A percentile compares a stretch with the other conserved stretches of the same genome.
Conservation (phyloP, 148 eudicot genomes). For the Camellia granthamiana region DNA sequence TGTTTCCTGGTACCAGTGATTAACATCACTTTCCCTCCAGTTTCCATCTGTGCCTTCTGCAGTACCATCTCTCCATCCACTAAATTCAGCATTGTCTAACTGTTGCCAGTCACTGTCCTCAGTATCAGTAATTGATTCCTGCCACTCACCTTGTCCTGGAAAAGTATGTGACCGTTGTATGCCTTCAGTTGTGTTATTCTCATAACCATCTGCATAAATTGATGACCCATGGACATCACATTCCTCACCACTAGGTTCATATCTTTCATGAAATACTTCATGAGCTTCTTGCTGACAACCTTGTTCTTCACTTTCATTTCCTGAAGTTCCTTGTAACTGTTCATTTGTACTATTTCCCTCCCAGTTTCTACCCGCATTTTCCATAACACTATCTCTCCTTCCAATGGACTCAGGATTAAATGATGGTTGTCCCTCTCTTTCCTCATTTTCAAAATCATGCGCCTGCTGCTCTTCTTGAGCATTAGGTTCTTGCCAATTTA, state of each 20-base stretch:
- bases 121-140: conserved; percentile 30
- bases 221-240: conserved; percentile 18
- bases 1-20: conserved; percentile 32
- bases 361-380: conserved; percentile 15
- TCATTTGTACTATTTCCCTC: conserved; percentile 6
- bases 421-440: conserved; percentile 18
- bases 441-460: conserved; percentile 21
- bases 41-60: conserved; percentile 25
- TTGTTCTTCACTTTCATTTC: conserved; percentile 26
- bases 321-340: conserved; percentile 31
- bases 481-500: conserved; percentile 21
- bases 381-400: conserved; percentile 7
- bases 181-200: conserved; percentile 26
- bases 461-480: conserved; percentile 30
- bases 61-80: conserved; percentile 42
- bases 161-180: conserved; percentile 25
- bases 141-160: conserved; percentile 35
- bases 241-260: conserved; percentile 33
- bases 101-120: conserved; percentile 34
- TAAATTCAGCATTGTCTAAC: conserved; percentile 18
- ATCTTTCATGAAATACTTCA: conserved; percentile 23
- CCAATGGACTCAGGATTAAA: conserved; percentile 6
- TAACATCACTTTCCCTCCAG: conserved; percentile 25
- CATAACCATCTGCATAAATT: conserved; percentile 21
- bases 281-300: conserved; percentile 20